Percentiles rank a stretch among this genome's conserved stretches.
phyloP scores from a whole-genome alignment of 1,139 yeast genomes.

The Kodamaea derodonti region DNA sequence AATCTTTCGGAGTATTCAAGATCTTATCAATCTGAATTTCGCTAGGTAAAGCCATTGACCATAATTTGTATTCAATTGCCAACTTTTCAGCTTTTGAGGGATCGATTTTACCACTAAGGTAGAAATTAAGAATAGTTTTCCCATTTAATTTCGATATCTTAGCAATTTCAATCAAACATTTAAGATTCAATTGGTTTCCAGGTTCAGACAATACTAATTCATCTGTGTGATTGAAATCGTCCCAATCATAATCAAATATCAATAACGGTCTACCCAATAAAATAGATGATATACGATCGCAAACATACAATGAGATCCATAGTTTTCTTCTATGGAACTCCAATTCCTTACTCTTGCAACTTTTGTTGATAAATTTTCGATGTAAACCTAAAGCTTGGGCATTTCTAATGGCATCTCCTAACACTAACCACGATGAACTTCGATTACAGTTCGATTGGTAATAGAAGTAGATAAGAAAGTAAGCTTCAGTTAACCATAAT shows the following conservation, averaged over 20 bases:
- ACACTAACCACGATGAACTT: slow-evolving; percentile 36
- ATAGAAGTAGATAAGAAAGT: slow-evolving; percentile 34
- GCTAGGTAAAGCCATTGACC: slow-evolving; percentile 32
- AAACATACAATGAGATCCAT: slow-evolving; percentile 36
- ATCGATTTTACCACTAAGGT: slow-evolving; percentile 32
- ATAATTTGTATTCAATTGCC: slow-evolving; percentile 37
- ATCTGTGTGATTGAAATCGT: slow-evolving; percentile 21
- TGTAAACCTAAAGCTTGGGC: slow-evolving; percentile 26
- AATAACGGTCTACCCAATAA: slow-evolving; percentile 40
- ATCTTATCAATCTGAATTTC: slow-evolving; percentile 18
- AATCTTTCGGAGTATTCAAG: slow-evolving; percentile 9
- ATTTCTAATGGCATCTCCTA: slow-evolving; percentile 23
- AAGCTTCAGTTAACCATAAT: slow-evolving; percentile 40
- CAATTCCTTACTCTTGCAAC: slow-evolving; percentile 11
- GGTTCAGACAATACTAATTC: slow-evolving; percentile 10
- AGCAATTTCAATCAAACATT: slow-evolving; percentile 13
- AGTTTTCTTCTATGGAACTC: slow-evolving; percentile 26
- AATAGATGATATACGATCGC: slow-evolving; percentile 36
- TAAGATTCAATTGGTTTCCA: slow-evolving; percentile 10
- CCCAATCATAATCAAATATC: slow-evolving; percentile 40
- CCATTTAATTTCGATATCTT: slow-evolving; percentile 23
- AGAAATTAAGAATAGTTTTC: slow-evolving; percentile 30
- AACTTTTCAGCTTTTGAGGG: slow-evolving; percentile 31
- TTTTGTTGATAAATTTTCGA: slow-evolving; percentile 21
- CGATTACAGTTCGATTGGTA: slow-evolving; percentile 36